Evolutionary conservation across 2,329 filamentous ascomycete species (phyloP).

Genomic region (Colletotrichum limetticola): DNA sequence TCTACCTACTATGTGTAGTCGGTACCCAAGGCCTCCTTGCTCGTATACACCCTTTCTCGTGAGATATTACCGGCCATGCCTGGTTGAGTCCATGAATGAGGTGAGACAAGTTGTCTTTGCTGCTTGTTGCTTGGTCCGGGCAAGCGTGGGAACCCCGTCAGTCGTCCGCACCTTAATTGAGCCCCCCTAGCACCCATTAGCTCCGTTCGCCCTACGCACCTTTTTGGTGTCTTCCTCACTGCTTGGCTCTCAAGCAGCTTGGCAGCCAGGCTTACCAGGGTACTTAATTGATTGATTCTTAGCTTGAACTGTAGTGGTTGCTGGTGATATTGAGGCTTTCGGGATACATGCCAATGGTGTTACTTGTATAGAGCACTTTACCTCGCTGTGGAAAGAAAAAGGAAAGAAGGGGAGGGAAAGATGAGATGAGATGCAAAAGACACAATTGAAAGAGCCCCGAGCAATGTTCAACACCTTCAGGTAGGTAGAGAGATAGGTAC

Average conservation of each 20-base stretch:
- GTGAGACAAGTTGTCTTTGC: constrained; percentile 25
- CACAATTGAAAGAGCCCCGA: background rate
- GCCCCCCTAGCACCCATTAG: constrained; percentile 24
- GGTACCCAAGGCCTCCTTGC: background rate
- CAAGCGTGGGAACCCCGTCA: constrained; percentile 27
- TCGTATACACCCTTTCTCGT: background rate
- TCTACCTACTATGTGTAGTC: background rate
- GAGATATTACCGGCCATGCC: constrained; percentile 7
- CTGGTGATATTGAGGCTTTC: background rate
- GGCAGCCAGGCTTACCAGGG: background rate
- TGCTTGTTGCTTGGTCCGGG: constrained; percentile 9
- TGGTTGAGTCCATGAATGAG: constrained; percentile 19
- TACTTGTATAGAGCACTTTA: background rate
- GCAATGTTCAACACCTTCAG: background rate
- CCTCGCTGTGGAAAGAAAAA: background rate
- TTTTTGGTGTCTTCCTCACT: background rate
- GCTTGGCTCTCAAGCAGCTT: background rate
- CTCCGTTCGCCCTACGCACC: background rate
- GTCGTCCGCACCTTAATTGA: constrained; percentile 29
- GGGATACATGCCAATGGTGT: background rate
- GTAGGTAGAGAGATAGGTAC: no score
- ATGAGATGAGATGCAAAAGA: background rate
- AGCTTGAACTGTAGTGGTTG: background rate
- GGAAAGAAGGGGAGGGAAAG: background rate
- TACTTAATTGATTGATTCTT: background rate